Conservation (phyloP, 306 rosid genomes). For the Boehmeria nivea region DNA sequence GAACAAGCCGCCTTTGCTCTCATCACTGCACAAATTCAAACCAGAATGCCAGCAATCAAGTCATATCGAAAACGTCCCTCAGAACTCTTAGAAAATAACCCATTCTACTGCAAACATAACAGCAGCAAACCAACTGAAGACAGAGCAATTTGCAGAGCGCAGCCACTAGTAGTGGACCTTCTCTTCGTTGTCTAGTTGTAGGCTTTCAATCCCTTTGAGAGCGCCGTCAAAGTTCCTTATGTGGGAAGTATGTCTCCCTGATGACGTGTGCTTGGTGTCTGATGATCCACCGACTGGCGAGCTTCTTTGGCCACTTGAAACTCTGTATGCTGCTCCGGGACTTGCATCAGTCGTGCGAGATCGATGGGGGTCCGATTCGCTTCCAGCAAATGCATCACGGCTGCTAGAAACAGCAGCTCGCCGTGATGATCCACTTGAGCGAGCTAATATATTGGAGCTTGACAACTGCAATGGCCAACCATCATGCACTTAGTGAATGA, state of each 20-base stretch:
- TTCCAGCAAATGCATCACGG: constrained; percentile 60
- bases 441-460: constrained; percentile 50
- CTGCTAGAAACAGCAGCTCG: constrained; percentile 74
- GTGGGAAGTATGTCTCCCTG: constrained; percentile 53
- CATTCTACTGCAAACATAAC: too few species aligned
- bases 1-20: too few species aligned
- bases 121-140: too few species aligned
- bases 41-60: too few species aligned
- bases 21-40: constrained; percentile 37
- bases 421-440: constrained; percentile 82
- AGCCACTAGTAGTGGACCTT: constrained; percentile 47
- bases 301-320: constrained; percentile 61
- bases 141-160: constrained; percentile 24
- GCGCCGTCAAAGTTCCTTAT: constrained; percentile 66
- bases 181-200: constrained; percentile 76
- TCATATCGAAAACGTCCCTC: constrained; percentile 29
- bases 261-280: constrained; percentile 52
- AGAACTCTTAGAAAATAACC: constrained; percentile 10
- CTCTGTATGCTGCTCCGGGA: constrained; percentile 61
- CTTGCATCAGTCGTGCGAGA: constrained; percentile 61
- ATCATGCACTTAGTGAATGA: constrained; percentile 2
- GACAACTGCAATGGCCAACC: constrained; percentile 43
- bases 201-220: constrained; percentile 69
- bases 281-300: constrained; percentile 55
- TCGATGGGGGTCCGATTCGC: constrained; percentile 65